A percentile compares a stretch with the other conserved stretches of the same genome.
Evolutionary conservation across 495 filamentous ascomycete genomes (phyloP).

Genomic region (Barbatosphaeria neglecta): DNA sequence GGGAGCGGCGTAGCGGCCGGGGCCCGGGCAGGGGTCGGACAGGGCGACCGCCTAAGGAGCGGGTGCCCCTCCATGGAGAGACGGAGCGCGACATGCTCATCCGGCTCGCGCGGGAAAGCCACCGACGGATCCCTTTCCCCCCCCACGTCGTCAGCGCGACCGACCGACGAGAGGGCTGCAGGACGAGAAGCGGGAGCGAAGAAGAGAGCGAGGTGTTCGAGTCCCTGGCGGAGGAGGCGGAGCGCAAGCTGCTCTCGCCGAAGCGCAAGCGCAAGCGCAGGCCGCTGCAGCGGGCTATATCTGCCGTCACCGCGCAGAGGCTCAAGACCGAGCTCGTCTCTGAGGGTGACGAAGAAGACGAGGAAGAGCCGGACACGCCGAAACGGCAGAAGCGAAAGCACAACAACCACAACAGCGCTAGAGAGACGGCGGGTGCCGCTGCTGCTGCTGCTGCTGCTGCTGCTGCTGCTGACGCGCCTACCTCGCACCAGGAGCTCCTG

Average conservation of each 20-base stretch:
- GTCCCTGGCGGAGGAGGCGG: not conserved
- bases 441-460: too few species aligned
- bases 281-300: too few species aligned
- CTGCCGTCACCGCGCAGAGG: too few species aligned
- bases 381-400: not conserved
- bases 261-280: not conserved
- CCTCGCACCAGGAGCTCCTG: constrained; percentile 5
- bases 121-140: constrained; percentile 8
- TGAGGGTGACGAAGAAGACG: not conserved
- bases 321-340: constrained; percentile 10
- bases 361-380: not conserved
- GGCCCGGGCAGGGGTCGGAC: too few species aligned
- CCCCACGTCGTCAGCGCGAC: too few species aligned
- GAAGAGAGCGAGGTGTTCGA: not conserved
- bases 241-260: not conserved
- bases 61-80: constrained; percentile 28
- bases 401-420: not conserved
- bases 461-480: too few species aligned
- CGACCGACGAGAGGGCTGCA: too few species aligned
- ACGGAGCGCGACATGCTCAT: constrained; percentile 27
- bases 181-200: constrained; percentile 3
- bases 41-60: constrained; percentile 26
- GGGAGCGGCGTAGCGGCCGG: not conserved
- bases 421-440: too few species aligned
- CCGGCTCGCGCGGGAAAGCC: constrained; percentile 25